Evolutionary conservation across 768 basidiomycete genomes (phyloP), one percentile per base, ranked within the genome.

Genomic region (Saitozyma podzolica): DNA sequence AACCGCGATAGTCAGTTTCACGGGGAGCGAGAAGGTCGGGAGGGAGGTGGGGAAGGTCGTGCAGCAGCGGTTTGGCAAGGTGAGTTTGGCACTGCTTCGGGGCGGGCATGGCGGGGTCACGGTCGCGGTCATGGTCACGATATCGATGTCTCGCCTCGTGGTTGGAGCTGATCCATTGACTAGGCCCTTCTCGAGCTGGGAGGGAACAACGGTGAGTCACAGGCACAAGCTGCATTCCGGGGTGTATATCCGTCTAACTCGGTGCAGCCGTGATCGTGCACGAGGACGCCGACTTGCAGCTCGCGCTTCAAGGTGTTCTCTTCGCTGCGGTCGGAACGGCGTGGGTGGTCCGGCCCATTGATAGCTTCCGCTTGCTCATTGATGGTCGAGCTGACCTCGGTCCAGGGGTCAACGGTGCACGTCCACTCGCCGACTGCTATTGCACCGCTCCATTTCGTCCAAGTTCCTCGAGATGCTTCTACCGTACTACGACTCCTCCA

Each of bases 301-400:
- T 96, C 68, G 94, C 95, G 43, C 86, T 96, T 14, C 90, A 90
- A 13, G 86, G 92, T 5, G 89, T 94, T 39, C 91, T 92, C 78
- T 97, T 97, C 81, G 91, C 94, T 43, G 91, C 95, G 39, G 87
- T 96, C 50, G 95, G 95, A 40, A 89, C 88, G 41, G 84, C 86
- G 74, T 75, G 42, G 56, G 74, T 68, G 14, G 0, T 48, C 19
- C 40, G 2, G 9, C 29, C 3, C 2, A 47, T 47, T 17, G 2
- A 17, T 11, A 17, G n/a, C n/a, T n/a, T n/a, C n/a, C n/a, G n/a
- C n/a, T 17, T 47, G 13, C 3, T 47, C 45, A 47, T 13, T 9
- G 85, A 85, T 14, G 19, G 8, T 4, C 55, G 49, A 43, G 42
- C 67, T 59, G 55, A 68, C 17, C 29, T 29, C 42, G 41, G 10